Conservation (phyloP, 2,329 filamentous ascomycete genomes). For the Uncinocarpus reesii region DNA sequence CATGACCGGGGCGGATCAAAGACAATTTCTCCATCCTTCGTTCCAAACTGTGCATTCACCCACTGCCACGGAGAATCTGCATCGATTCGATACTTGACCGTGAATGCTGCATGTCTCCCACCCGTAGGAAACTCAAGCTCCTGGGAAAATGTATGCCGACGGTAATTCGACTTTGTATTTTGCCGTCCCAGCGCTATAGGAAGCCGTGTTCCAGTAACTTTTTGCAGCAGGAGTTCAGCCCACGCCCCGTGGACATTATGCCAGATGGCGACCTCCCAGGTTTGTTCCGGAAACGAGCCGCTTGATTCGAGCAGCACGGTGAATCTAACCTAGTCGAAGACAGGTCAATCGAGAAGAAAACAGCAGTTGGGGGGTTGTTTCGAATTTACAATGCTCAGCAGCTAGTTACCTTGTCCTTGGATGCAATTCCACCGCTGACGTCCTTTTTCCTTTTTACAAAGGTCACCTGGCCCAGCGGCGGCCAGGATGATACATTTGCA, state of each 20-base stretch:
- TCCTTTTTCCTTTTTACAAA: conserved; percentile 9
- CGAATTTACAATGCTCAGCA: not conserved
- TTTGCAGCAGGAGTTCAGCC: conserved; percentile 48
- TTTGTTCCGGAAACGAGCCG: conserved; percentile 42
- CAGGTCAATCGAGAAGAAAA: not conserved
- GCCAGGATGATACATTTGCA: conserved; percentile 51
- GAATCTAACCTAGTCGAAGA: conserved; percentile 45
- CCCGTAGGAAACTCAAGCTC: conserved; percentile 23
- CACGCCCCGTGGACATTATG: conserved; percentile 52
- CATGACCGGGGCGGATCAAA: conserved; percentile 24
- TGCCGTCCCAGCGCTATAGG: conserved; percentile 24
- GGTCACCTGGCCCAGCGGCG: conserved; percentile 60
- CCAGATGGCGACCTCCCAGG: conserved; percentile 70
- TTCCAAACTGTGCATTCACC: conserved; percentile 34
- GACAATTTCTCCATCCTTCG: conserved; percentile 35
- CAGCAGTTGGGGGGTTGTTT: not conserved
- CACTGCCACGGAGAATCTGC: conserved; percentile 34
- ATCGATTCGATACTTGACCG: conserved; percentile 35
- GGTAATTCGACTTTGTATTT: conserved; percentile 19
- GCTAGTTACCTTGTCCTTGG: conserved; percentile 22
- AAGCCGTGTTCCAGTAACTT: conserved; percentile 20
- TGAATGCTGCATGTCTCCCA: conserved; percentile 31
- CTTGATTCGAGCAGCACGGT: conserved; percentile 61
- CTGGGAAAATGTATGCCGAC: conserved; percentile 29
- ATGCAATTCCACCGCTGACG: not conserved